Percentiles rank a stretch among this genome's conserved stretches.
Conservation (phyloP, 352 stramenopile species). For the Phytophthora pinifolia region DNA sequence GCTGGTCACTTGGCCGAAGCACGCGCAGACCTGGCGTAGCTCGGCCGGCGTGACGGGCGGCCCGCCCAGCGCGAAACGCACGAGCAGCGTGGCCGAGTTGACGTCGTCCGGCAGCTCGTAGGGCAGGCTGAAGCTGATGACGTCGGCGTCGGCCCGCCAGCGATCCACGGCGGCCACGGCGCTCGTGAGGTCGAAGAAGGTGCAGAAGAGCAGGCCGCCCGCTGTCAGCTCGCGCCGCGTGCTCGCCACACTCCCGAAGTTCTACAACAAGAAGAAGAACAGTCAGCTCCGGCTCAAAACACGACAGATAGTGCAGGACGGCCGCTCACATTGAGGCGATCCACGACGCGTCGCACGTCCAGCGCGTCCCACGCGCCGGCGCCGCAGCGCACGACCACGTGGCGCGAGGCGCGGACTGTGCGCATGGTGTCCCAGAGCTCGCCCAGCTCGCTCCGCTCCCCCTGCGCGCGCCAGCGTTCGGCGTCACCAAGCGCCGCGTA, state of each 20-base stretch:
- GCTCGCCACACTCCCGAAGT: constrained; percentile 57
- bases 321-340: constrained; percentile 36
- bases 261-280: constrained; percentile 31
- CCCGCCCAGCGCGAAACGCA: constrained; percentile 34
- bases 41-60: constrained; percentile 32
- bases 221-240: constrained; percentile 47
- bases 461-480: constrained; percentile 25
- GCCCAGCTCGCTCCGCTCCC: constrained; percentile 15
- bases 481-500: constrained; percentile 44
- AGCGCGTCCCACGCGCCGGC: constrained; percentile 32
- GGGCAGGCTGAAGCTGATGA: constrained; percentile 62
- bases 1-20: constrained; percentile 71
- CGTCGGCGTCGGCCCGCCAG: constrained; percentile 42
- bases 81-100: constrained; percentile 64
- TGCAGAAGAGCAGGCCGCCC: constrained; percentile 70
- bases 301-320: background rate
- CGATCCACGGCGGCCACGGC: constrained; percentile 59
- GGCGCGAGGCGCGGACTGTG: constrained; percentile 60
- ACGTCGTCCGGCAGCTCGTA: constrained; percentile 66
- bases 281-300: no score
- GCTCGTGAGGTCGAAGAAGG: constrained; percentile 69
- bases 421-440: constrained; percentile 62
- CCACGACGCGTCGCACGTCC: constrained; percentile 46
- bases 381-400: constrained; percentile 61
- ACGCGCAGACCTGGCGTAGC: constrained; percentile 65